Evolutionary conservation across 2,329 filamentous ascomycete species (phyloP), one percentile per base, ranked within the genome.

Genomic region (Nigrospora osmanthi): DNA sequence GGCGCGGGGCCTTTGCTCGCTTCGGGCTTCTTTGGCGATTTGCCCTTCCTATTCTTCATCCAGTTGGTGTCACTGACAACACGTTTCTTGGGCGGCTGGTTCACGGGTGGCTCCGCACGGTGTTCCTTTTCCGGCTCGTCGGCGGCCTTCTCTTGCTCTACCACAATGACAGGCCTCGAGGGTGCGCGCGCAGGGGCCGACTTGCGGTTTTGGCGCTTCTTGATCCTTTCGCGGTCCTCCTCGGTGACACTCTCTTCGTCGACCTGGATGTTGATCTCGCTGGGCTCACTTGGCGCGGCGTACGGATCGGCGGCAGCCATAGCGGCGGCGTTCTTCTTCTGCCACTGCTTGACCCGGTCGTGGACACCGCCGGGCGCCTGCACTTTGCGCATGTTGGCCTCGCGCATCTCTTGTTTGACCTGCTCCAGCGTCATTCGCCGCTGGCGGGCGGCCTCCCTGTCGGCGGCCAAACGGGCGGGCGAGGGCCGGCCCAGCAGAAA

Each of bases 41-140:
- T 59, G 48, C 63, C 68, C 47, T 65, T 69, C 47, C 72, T 74
- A 62, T 66, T 63, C 58, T 81, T 83, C 66, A 80, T 80, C 87
- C 91, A 97, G 66, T 95, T 87, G 44, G 87, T 85, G 67, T 97
- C 91, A 61, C 90, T 96, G 49, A 96, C 81, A 44, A 97, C 88
- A 51, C 90, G 81, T 73, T 95, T 96, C 67, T 88, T 89, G 14
- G 91, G 91, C 38, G 87, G 80, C 41, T 72, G 64, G 43, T 80
- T 59, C 66, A 73, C 54, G 66, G 69, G 59, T 59, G 70, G 48
- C 62, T 63, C 56, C 36, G 58, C 51, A 43, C 59, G 49, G 40
- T 65, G 62, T 47, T 62, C 65, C 35, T 55, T 63, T 36, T 60
- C 62, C 7, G 54, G 46, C 30, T 56, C 53, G 31, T 54, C 44